Evolutionary conservation across 352 stramenopile genomes (phyloP), one percentile per base, ranked within the genome.

Genomic region (Phytopythium boreale): DNA sequence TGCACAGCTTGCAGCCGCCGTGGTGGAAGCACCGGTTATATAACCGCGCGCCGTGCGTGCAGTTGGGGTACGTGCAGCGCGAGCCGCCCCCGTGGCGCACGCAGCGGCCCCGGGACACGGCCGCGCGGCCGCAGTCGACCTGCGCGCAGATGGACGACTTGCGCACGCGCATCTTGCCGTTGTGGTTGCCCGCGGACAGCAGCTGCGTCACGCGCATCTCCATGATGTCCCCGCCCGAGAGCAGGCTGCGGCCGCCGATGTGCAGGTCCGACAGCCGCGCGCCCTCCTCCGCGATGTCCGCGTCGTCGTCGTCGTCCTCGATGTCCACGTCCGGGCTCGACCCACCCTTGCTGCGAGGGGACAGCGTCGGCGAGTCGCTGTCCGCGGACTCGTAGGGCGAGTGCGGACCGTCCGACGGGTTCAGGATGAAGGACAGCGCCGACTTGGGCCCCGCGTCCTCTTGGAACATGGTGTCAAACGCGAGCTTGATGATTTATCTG

Each of bases 1-100:
- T 88, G 71, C 81, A 90, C 15, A 83, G 63, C 66, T 84, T 87
- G 64, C 74, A 88, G 49, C 81, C 81, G 39, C 80, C 80, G 61
- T 89, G 80, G 56, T 88, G 79, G 67, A 87, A 88, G 56, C 79
- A 88, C 12, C 77, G 76, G 63, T 87, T 88, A 68, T 88, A 86
- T 57, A 88, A 34, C 9, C 76, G 70, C 41, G 77, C 80, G 51
- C 80, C 76, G 58, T 88, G 75, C 34, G 76, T 84, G 67, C 80
- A 89, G 60, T 84, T 75, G 27, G 78, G 70, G 62, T 74, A 87
- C 46, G 78, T 83, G 56, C 80, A 89, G 26, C 80, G 74, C 8
- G 76, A 87, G 41, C 80, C 80, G 34, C 76, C 78, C 19, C 78
- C 78, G 52, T 87, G 78, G 12, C 78, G 78, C 39, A 87, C 79